A percentile compares a stretch with the other conserved stretches of the same genome.
These are phyloP conservation scores for Daedalea quercina DNA, from an alignment of 768 basidiomycete genomes.

Conservation along the genomic window DNA sequence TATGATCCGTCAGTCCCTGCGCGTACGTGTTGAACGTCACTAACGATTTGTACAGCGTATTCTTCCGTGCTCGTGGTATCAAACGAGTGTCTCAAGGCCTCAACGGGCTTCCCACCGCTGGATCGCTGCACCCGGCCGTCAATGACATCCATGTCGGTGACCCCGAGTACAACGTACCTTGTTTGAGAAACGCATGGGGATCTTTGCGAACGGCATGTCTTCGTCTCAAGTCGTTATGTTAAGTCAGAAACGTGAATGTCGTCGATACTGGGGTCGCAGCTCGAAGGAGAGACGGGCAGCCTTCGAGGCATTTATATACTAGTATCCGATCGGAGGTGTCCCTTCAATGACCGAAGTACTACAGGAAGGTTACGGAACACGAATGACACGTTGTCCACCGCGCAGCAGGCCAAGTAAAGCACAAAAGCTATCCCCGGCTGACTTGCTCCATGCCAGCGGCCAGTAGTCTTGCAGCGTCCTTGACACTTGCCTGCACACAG, in stretches of 20 bases:
- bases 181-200: background rate
- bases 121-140: background rate
- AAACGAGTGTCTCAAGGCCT: background rate
- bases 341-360: no score
- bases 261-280: no score
- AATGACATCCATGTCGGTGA: background rate
- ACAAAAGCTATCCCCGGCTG: no score
- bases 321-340: no score
- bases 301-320: no score
- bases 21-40: no score
- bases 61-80: background rate
- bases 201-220: background rate
- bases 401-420: no score
- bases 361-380: no score
- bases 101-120: background rate
- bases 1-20: background rate
- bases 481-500: background rate
- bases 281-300: no score
- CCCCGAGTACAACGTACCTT: background rate
- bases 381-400: no score
- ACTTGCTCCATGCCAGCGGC: no score
- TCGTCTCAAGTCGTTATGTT: background rate
- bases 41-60: background rate
- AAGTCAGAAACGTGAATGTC: background rate
- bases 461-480: background rate